Evolutionary conservation across 371 early-diverging fungal species (phyloP).

Genomic region (Conidiobolus coronatus): DNA sequence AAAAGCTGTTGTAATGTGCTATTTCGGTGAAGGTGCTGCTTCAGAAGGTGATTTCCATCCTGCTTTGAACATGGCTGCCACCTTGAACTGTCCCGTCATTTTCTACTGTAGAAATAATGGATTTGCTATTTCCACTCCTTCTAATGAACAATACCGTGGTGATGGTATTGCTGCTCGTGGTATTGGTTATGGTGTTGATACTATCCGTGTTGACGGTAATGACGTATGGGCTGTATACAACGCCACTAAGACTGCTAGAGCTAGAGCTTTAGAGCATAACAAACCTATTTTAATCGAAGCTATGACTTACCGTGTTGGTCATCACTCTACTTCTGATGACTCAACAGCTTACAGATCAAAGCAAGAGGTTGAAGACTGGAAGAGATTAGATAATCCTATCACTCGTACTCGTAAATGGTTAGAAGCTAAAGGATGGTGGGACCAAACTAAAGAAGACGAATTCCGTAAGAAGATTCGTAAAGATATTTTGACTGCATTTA

Average conservation of each 20-base stretch:
- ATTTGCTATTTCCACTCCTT: constrained; percentile 92
- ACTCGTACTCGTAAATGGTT: constrained; percentile 74
- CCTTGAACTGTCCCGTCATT: constrained; percentile 69
- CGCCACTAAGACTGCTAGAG: constrained; percentile 64
- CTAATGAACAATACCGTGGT: constrained; percentile 84
- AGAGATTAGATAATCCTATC: constrained; percentile 70
- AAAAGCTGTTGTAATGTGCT: constrained; percentile 64
- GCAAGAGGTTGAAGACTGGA: constrained; percentile 78
- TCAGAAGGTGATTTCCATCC: constrained; percentile 96
- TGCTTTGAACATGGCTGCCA: constrained; percentile 90
- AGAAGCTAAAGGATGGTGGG: constrained; percentile 69
- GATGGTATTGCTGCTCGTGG: constrained; percentile 90
- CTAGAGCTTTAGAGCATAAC: constrained; percentile 48
- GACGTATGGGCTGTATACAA: constrained; percentile 80
- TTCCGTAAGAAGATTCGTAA: constrained; percentile 30
- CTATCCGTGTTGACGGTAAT: constrained; percentile 93
- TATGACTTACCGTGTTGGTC: constrained; percentile 89
- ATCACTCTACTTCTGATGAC: constrained; percentile 95
- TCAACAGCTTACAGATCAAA: constrained; percentile 81
- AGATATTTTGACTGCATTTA: constrained; percentile 51
- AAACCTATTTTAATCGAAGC: constrained; percentile 89
- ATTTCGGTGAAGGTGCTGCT: constrained; percentile 96
- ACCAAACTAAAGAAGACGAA: constrained; percentile 41
- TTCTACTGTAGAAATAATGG: constrained; percentile 97
- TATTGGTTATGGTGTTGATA: constrained; percentile 91